These are phyloP conservation scores for Ostreobium quekettii DNA, from an alignment of 139 green algal species.

Conservation along the genomic window DNA sequence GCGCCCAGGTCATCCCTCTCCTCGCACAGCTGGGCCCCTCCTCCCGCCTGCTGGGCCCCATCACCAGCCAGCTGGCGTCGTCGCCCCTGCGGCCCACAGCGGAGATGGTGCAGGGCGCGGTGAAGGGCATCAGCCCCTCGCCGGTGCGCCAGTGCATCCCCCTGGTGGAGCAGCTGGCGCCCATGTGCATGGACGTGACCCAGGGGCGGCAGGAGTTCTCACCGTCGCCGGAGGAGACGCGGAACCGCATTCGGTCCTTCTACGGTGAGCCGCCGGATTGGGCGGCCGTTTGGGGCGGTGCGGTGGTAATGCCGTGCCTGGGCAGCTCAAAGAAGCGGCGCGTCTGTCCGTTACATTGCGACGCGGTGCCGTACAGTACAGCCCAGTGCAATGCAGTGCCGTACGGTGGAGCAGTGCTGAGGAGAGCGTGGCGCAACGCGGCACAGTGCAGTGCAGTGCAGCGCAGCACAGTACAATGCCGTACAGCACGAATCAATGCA, in stretches of 20 bases:
- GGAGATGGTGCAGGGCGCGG: conserved; percentile 33
- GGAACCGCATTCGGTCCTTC: conserved; percentile 51
- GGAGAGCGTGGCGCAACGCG: neutral
- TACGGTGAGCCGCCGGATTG: conserved; percentile 33
- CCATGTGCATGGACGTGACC: conserved; percentile 74
- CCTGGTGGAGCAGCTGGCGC: conserved; percentile 76
- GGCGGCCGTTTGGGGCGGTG: neutral
- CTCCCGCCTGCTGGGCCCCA: conserved; percentile 57
- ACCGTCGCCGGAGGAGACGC: conserved; percentile 63
- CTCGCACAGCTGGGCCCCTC: conserved; percentile 35
- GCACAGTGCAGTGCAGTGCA: no score
- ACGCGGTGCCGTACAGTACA: no score
- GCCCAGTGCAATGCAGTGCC: neutral
- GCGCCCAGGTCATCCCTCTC: conserved; percentile 10
- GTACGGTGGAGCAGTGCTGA: neutral
- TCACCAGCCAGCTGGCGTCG: conserved; percentile 60
- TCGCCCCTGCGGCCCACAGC: conserved; percentile 49
- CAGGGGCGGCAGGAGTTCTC: conserved; percentile 69
- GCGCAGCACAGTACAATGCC: no score
- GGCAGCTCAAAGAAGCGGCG: no score
- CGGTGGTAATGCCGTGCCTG: no score
- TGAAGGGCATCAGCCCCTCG: conserved; percentile 44
- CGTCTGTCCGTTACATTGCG: no score
- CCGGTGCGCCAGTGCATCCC: conserved; percentile 66
- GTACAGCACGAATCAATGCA: neutral